phyloP scores from a whole-genome alignment of 2,329 filamentous ascomycete species.

The Cercospora beticola region DNA sequence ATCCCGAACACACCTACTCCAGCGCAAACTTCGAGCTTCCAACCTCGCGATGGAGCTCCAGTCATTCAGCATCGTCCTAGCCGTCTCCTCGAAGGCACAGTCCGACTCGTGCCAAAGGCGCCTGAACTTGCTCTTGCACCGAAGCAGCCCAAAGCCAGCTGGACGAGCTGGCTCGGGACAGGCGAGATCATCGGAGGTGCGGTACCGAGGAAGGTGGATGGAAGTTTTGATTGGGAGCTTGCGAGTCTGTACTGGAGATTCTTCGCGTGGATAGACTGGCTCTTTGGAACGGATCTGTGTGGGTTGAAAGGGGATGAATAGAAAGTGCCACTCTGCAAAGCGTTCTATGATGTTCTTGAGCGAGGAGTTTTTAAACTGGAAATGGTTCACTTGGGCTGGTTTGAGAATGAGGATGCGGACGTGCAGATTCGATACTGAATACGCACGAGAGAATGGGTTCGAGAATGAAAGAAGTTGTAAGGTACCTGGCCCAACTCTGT shows the following conservation, averaged over 20 bases:
- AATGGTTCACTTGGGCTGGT: not conserved
- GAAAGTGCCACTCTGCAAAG: not conserved
- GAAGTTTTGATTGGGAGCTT: slow-evolving; percentile 73
- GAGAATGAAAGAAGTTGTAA: no score
- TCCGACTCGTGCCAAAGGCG: slow-evolving; percentile 3
- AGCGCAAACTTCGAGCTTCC: slow-evolving; percentile 5
- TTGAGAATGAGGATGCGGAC: not conserved
- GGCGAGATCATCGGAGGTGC: slow-evolving; percentile 69
- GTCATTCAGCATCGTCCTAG: slow-evolving; percentile 7
- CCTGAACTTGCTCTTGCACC: slow-evolving; percentile 51
- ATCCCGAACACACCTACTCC: slow-evolving; percentile 9
- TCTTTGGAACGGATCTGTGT: slow-evolving; percentile 62
- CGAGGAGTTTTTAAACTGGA: not conserved
- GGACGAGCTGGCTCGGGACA: slow-evolving; percentile 43
- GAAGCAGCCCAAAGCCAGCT: slow-evolving; percentile 41
- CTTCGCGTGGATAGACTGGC: slow-evolving; percentile 57
- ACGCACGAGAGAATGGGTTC: not conserved
- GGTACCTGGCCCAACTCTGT: no score
- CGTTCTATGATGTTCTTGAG: not conserved
- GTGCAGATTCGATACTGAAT: not conserved
- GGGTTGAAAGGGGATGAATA: slow-evolving; percentile 53
- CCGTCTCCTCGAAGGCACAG: slow-evolving; percentile 11
- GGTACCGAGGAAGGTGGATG: slow-evolving; percentile 69
- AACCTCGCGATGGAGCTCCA: slow-evolving; percentile 1
- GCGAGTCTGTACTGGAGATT: slow-evolving; percentile 62